These are phyloP conservation scores for Brassica balearica DNA, from an alignment of 441 rosid genomes.

Conservation along the genomic window DNA sequence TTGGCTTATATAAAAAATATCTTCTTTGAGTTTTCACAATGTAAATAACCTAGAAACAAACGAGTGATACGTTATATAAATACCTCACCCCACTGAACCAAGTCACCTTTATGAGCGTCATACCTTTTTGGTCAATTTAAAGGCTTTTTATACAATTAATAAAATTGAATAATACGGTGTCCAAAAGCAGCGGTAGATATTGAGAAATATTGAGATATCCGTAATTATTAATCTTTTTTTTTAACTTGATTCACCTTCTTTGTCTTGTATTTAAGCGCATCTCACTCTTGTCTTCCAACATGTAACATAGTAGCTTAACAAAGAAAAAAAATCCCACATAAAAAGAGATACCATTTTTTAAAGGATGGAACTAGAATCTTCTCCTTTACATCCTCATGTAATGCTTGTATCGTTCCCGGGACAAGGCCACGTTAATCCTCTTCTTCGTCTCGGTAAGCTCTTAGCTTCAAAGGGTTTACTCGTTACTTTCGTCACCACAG, in stretches of 20 bases:
- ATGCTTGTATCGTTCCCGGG: conserved; percentile 73
- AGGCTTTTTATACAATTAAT: no score
- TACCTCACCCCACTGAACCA: no score
- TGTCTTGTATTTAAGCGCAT: conserved; percentile 8
- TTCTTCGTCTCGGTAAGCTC: conserved; percentile 76
- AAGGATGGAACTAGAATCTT: conserved; percentile 43
- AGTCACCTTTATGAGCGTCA: no score
- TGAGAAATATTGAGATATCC: no score
- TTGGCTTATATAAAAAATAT: no score
- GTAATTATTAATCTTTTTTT: no score
- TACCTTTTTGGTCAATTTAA: no score
- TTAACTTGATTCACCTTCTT: not conserved
- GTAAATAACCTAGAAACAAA: no score
- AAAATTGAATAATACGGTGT: no score
- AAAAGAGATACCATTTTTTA: not conserved
- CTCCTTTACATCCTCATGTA: conserved; percentile 66
- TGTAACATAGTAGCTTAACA: not conserved
- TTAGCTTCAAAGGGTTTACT: conserved; percentile 78
- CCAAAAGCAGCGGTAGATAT: no score
- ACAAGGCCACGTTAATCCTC: conserved; percentile 84
- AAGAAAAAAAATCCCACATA: not conserved
- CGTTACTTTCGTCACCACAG: conserved; percentile 65
- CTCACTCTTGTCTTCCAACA: not conserved
- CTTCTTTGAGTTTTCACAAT: no score
- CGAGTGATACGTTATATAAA: no score